Conservation (phyloP, 352 stramenopile species). For the Vaucheria bursata region DNA sequence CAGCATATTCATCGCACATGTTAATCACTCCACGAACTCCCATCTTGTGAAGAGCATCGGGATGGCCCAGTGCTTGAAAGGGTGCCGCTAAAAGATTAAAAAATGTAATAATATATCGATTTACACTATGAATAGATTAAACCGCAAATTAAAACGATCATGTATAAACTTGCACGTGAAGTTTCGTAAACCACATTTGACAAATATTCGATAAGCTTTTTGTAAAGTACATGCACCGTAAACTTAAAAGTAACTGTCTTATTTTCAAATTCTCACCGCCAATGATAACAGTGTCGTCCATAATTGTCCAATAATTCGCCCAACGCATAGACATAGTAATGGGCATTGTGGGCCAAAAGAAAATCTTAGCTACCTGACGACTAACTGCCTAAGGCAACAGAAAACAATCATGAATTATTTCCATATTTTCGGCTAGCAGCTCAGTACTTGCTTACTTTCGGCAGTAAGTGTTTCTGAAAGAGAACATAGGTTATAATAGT, state of each 20-base stretch:
- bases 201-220: no score
- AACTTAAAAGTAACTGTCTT: not conserved
- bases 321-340: conserved; percentile 68
- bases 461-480: not conserved
- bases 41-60: conserved; percentile 24
- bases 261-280: not conserved
- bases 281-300: conserved; percentile 52
- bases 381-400: conserved; percentile 16
- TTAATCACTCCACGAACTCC: conserved; percentile 81
- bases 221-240: no score
- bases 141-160: no score
- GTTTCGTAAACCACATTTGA: no score
- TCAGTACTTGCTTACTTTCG: not conserved
- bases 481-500: not conserved
- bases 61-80: conserved; percentile 33
- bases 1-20: conserved; percentile 87
- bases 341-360: conserved; percentile 76
- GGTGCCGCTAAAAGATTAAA: conserved; percentile 13
- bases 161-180: no score
- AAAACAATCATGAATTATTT: not conserved
- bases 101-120: no score
- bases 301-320: conserved; percentile 69
- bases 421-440: not conserved
- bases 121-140: no score
- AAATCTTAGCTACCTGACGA: conserved; percentile 50